phyloP scores from a whole-genome alignment of 1,139 yeast species.

The Geotrichum australiense region DNA sequence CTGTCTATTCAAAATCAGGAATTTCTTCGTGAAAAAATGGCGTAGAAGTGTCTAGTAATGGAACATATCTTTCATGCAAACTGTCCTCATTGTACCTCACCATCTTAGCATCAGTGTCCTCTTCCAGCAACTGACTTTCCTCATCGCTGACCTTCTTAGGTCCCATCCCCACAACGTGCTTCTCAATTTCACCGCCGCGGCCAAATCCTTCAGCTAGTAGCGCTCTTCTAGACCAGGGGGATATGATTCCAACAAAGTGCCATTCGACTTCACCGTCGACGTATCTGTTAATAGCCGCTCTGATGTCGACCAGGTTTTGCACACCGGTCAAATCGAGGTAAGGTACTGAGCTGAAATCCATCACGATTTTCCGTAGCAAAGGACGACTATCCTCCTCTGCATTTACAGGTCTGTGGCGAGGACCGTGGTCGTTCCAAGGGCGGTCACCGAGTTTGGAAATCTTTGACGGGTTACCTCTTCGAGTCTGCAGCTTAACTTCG shows the following conservation, averaged over 20 bases:
- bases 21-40: constrained; percentile 85
- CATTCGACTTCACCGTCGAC: constrained; percentile 82
- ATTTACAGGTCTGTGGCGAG: constrained; percentile 31
- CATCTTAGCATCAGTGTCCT: not conserved
- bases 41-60: constrained; percentile 66
- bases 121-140: constrained; percentile 1
- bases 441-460: constrained; percentile 49
- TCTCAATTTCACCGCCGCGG: constrained; percentile 29
- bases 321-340: constrained; percentile 73
- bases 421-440: constrained; percentile 92
- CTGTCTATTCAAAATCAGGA: constrained; percentile 56
- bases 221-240: constrained; percentile 82
- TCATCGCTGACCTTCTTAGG: constrained; percentile 2
- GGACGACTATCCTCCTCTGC: constrained; percentile 51
- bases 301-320: constrained; percentile 69
- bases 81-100: not conserved
- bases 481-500: constrained; percentile 55
- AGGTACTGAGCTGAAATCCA: constrained; percentile 74
- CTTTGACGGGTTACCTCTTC: constrained; percentile 39
- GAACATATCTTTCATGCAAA: constrained; percentile 37
- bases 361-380: constrained; percentile 57
- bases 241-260: constrained; percentile 78
- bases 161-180: not conserved
- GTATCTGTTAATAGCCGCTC: constrained; percentile 63
- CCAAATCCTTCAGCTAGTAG: constrained; percentile 79